A percentile compares a stretch with the other conserved stretches of the same genome.
Conservation (phyloP, 192 early-diverging fungal genomes). For the Chytriomyces confervae region DNA sequence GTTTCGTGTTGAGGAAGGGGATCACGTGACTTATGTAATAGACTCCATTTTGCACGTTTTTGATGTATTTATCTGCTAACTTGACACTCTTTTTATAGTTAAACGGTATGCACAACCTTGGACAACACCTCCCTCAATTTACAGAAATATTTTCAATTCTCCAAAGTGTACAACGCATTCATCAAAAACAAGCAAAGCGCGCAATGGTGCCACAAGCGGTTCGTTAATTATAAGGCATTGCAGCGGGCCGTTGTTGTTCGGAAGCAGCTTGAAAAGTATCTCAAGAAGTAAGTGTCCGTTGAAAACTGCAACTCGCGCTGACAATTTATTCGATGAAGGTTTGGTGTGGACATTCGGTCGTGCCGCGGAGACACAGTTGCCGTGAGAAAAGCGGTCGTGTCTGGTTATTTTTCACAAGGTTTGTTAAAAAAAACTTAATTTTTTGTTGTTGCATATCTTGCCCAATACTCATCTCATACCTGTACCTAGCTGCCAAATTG, state of each 20-base stretch:
- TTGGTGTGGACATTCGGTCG: conserved; percentile 42
- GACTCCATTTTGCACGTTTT: conserved; percentile 5
- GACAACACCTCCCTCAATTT: neutral
- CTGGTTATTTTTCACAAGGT: conserved; percentile 76
- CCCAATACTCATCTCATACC: no score
- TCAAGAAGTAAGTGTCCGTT: conserved; percentile 42
- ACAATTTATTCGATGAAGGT: conserved; percentile 28
- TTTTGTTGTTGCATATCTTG: neutral
- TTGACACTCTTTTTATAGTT: neutral
- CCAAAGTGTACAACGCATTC: conserved; percentile 59
- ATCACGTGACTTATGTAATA: conserved; percentile 49
- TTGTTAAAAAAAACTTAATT: neutral
- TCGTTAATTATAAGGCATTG: conserved; percentile 72
- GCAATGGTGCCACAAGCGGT: conserved; percentile 59
- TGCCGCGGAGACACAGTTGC: conserved; percentile 50
- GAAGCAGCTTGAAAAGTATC: conserved; percentile 56
- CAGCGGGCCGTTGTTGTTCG: conserved; percentile 42
- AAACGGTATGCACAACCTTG: neutral
- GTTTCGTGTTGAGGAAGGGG: conserved; percentile 79
- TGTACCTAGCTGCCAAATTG: conserved; percentile 61
- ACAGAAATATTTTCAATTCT: conserved; percentile 19
- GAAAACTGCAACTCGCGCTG: conserved; percentile 28
- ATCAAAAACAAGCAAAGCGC: conserved; percentile 41
- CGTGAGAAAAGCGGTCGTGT: conserved; percentile 72
- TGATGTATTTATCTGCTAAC: neutral